Percentiles rank a stretch among this genome's conserved stretches.
Conservation (phyloP, 805 yeast species). For the Torulaspora delbrueckii region DNA sequence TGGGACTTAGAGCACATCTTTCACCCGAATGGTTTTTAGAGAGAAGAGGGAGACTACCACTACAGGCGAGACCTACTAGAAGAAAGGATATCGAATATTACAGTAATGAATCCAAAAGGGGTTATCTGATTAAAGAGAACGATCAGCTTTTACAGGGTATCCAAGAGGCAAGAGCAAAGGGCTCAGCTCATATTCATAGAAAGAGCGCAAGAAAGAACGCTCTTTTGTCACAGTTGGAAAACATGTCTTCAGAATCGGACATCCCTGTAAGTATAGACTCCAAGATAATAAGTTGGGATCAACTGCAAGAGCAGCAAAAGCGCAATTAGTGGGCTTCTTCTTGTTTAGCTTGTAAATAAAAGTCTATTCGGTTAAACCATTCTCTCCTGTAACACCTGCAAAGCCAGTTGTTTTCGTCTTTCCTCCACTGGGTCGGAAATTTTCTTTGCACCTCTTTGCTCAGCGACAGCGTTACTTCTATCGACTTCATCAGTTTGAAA, state of each 20-base stretch:
- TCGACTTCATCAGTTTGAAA: conserved; percentile 68
- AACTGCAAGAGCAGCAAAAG: conserved; percentile 7
- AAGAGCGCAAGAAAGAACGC: conserved; percentile 34
- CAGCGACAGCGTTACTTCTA: conserved; percentile 67
- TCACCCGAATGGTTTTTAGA: conserved; percentile 64
- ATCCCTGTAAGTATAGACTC: conserved; percentile 23
- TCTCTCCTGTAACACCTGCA: conserved; percentile 68
- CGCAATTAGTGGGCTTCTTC: background rate
- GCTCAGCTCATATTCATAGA: conserved; percentile 17
- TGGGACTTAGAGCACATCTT: conserved; percentile 70
- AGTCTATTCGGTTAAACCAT: conserved; percentile 25
- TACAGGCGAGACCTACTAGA: conserved; percentile 79
- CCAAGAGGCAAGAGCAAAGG: conserved; percentile 20
- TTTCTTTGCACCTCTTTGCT: conserved; percentile 43
- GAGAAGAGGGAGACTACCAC: conserved; percentile 74
- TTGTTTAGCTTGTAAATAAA: conserved; percentile 6
- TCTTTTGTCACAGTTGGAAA: conserved; percentile 33
- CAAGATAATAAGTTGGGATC: conserved; percentile 14
- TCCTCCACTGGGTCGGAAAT: conserved; percentile 47
- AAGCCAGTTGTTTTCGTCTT: conserved; percentile 71
- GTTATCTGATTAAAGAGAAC: conserved; percentile 55
- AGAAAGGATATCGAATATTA: conserved; percentile 78
- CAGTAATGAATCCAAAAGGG: conserved; percentile 64
- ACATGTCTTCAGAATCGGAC: conserved; percentile 29
- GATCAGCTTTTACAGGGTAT: conserved; percentile 28